Base-by-base conservation (phyloP, 2,329 filamentous ascomycete species). In the Claviceps spartinae region DNA sequence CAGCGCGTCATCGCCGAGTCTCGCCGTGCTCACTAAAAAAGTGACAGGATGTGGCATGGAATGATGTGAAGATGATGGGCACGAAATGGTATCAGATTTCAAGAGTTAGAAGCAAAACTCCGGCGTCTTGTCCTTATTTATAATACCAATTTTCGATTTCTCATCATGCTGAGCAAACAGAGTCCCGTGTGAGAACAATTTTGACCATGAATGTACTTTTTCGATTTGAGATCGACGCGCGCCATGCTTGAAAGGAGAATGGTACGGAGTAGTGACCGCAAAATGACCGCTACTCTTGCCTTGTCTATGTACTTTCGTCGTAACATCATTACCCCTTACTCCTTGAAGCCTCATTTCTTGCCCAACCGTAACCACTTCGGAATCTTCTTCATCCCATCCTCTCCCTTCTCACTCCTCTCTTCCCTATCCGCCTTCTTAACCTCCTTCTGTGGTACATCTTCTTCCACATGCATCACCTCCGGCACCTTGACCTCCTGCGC, bases 1-100 rank as follows among this genome's bases (percentile, higher is more conserved):
- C 88, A 89, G 78, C 83, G 88, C 68, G 87, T 98, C 75, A 98
- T 98, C 71, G 88, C 91, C 68, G 93, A 97, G 80, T 85, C 90
- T 71, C 90, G 91, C 76, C 74, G 77, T 65, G 69, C 72, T 63
- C 78, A 81, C 73, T 81, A 80, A 80, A 69, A 4, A 57, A 48
- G 41, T 34, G 9, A 16, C 1, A n/a, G 11, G 6, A 1, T n/a
- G 9, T 20, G 16, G 20, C 2, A 20, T 8, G 22, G 11, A 9
- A 18, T n/a, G 48, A 6, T 14, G 41, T 24, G 41, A 43, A 43
- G 42, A 24, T 16, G 4, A 48, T 36, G 24, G 11, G 41, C 16
- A 48, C 26, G 47, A 47, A 36, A 41, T 3, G 40, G 18, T 24
- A 43, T 22, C 43, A 14, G 6, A 34, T 16, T 44, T 44, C 20